A percentile compares a stretch with the other conserved stretches of the same genome.
Evolutionary conservation across 305 asterid species (phyloP).

Genomic region (Petunia hybrid): DNA sequence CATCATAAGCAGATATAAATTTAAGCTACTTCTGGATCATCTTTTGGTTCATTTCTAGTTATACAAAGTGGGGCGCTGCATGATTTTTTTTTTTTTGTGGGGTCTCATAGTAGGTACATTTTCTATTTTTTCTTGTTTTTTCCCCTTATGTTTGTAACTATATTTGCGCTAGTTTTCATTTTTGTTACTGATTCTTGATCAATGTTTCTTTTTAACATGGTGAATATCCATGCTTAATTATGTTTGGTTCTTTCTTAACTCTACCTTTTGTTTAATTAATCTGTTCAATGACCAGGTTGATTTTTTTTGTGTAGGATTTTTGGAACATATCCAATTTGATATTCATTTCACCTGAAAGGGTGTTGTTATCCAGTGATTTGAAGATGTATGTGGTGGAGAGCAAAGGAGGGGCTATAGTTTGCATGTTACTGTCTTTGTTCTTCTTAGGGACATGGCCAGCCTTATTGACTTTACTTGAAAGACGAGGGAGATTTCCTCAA

Average conservation of each 20-base stretch:
- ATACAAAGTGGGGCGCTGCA: neutral
- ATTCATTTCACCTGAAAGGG: conserved; percentile 35
- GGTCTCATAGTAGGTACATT: conserved; percentile 20
- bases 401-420: conserved; percentile 60
- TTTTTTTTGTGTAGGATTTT: conserved; percentile 42
- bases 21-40: neutral
- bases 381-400: conserved; percentile 77
- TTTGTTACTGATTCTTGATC: neutral
- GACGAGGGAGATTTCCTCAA: conserved; percentile 62
- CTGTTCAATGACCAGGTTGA: neutral
- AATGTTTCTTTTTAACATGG: neutral
- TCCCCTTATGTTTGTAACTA: neutral
- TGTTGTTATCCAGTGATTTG: conserved; percentile 32
- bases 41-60: neutral
- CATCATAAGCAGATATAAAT: neutral
- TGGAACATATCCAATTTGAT: conserved; percentile 42
- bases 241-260: neutral
- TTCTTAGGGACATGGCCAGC: conserved; percentile 72
- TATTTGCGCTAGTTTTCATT: neutral
- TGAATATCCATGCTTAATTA: neutral
- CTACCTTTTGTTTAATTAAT: neutral
- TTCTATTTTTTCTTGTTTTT: neutral
- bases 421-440: conserved; percentile 51
- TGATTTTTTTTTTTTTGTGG: neutral
- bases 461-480: conserved; percentile 50